A percentile compares a stretch with the other conserved stretches of the same genome.
Evolutionary conservation across 768 basidiomycete genomes (phyloP).

Genomic region (Psilocybe subaeruginosa): DNA sequence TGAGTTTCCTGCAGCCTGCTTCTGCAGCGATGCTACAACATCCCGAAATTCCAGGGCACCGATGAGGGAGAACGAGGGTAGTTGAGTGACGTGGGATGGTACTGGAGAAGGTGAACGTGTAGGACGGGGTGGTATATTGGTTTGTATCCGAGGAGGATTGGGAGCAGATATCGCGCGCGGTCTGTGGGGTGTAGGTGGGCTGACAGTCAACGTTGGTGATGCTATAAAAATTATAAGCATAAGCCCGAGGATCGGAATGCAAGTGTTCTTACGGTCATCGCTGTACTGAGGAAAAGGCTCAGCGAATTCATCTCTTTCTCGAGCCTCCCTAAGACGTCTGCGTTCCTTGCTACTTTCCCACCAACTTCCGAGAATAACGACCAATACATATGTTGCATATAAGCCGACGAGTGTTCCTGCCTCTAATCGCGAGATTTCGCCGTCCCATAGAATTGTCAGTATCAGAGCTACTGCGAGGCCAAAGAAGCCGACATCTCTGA

Average conservation of each 20-base stretch:
- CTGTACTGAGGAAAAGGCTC: constrained; percentile 51
- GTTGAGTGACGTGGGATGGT: constrained; percentile 43
- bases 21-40: constrained; percentile 79
- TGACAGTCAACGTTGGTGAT: constrained; percentile 30
- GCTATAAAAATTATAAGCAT: constrained; percentile 15
- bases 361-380: constrained; percentile 81
- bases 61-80: constrained; percentile 89
- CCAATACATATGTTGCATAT: constrained; percentile 76
- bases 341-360: constrained; percentile 62
- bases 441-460: constrained; percentile 78
- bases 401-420: constrained; percentile 68
- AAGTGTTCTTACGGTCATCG: constrained; percentile 57
- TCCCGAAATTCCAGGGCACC: constrained; percentile 96
- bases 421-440: constrained; percentile 72
- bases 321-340: constrained; percentile 47
- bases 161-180: constrained; percentile 44
- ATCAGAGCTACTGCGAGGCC: constrained; percentile 79
- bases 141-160: constrained; percentile 37
- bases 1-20: constrained; percentile 62
- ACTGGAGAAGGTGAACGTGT: constrained; percentile 57
- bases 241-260: not conserved
- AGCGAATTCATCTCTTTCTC: constrained; percentile 62
- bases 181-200: constrained; percentile 36
- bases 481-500: constrained; percentile 96
- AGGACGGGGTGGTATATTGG: constrained; percentile 39